Evolutionary conservation across 1,139 yeast genomes (phyloP).

Genomic region (Hyphopichia pseudoburtonii): DNA sequence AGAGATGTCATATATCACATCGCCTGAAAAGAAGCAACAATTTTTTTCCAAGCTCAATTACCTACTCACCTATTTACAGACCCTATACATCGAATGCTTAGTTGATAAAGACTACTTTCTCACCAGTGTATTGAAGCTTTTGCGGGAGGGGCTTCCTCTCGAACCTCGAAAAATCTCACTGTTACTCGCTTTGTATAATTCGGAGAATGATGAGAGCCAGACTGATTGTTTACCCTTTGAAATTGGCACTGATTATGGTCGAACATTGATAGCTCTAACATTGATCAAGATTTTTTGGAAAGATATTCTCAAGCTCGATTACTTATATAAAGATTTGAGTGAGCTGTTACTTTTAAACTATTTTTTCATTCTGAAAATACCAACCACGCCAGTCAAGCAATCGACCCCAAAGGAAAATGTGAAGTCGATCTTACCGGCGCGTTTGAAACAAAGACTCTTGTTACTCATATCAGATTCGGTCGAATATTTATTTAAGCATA

Average conservation of each 20-base stretch:
- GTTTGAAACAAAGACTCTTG: slow-evolving; percentile 23
- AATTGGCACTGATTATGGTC: slow-evolving; percentile 36
- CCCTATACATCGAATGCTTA: slow-evolving; percentile 66
- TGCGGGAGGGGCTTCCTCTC: slow-evolving; percentile 54
- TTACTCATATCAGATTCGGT: slow-evolving; percentile 33
- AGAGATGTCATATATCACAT: slow-evolving; percentile 28
- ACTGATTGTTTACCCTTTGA: slow-evolving; percentile 12
- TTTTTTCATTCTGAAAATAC: slow-evolving; percentile 32
- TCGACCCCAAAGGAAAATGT: slow-evolving; percentile 2
- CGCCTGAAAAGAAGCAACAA: slow-evolving; percentile 32
- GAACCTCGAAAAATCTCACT: slow-evolving; percentile 24
- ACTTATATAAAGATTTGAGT: slow-evolving; percentile 58
- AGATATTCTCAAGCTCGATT: slow-evolving; percentile 54
- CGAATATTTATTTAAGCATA: slow-evolving; percentile 51
- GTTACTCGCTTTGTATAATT: slow-evolving; percentile 12
- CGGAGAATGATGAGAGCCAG: slow-evolving; percentile 11
- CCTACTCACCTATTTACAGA: slow-evolving; percentile 56
- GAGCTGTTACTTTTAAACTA: slow-evolving; percentile 51
- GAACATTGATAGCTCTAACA: slow-evolving; percentile 46
- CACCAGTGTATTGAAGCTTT: slow-evolving; percentile 58
- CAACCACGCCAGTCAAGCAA: slow-evolving; percentile 7
- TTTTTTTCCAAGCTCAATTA: slow-evolving; percentile 61
- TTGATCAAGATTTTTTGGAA: slow-evolving; percentile 72
- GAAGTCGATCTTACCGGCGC: slow-evolving; percentile 8
- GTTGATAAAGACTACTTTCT: slow-evolving; percentile 63